A percentile compares a stretch with the other conserved stretches of the same genome.
Conservation (phyloP, 768 basidiomycete genomes). For the Phlegmacium glaucopus region DNA sequence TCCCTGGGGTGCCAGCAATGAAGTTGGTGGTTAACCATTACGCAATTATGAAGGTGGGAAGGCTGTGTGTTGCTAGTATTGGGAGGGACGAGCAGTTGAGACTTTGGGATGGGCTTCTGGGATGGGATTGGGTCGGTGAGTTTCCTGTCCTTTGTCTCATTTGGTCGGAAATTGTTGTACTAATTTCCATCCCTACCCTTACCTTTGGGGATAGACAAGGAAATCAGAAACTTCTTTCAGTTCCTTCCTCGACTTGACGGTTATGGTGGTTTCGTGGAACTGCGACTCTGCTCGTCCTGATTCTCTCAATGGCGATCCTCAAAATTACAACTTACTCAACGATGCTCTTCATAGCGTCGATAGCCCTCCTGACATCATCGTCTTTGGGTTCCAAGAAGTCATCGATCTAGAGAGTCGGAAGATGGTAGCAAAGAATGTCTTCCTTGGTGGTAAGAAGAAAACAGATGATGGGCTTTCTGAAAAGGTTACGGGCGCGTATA, state of each 20-base stretch:
- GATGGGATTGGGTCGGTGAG: constrained; percentile 85
- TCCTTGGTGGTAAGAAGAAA: constrained; percentile 75
- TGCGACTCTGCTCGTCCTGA: constrained; percentile 86
- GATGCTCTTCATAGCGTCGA: constrained; percentile 71
- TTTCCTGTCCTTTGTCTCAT: neutral
- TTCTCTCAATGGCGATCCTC: constrained; percentile 55
- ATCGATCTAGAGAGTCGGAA: constrained; percentile 93
- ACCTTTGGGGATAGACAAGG: constrained; percentile 26
- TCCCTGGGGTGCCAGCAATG: constrained; percentile 43
- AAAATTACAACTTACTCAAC: constrained; percentile 76
- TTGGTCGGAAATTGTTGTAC: too few relatives aligned
- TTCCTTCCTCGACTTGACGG: constrained; percentile 69
- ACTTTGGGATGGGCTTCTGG: constrained; percentile 90
- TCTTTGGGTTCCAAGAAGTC: constrained; percentile 94
- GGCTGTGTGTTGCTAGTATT: constrained; percentile 70
- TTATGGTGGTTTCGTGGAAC: constrained; percentile 91
- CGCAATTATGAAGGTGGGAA: constrained; percentile 65
- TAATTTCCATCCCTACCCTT: neutral
- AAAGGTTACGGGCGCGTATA: constrained; percentile 84
- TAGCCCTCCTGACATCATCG: constrained; percentile 76
- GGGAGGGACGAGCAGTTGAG: constrained; percentile 70
- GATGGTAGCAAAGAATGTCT: constrained; percentile 88
- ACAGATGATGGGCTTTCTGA: constrained; percentile 61
- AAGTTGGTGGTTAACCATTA: constrained; percentile 62
- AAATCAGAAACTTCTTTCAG: constrained; percentile 78